Base-by-base conservation (phyloP, 108 stramenopile genomes). In the Skeletonema tropicum region DNA sequence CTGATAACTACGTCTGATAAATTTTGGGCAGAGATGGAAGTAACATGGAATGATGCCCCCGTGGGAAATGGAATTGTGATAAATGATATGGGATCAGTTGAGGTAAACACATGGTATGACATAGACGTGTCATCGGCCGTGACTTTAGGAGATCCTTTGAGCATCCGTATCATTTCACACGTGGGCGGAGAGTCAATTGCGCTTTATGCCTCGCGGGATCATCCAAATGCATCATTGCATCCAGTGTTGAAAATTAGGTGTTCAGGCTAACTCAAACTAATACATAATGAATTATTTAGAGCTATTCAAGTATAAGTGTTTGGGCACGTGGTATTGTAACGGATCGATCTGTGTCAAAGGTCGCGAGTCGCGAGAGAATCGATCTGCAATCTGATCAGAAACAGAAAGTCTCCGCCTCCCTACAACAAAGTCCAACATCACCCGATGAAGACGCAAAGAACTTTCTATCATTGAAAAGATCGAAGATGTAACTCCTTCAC, bases 91-190 rank as follows among this genome's bases (percentile, higher is more conserved):
- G 68, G 68, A 10, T 6, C 46, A 59, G 38, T 77, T 3, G 60
- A 64, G 46, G 60, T 38, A 14, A 77, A 77, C 33, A 64, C 42
- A 41, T 77, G 49, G 60, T 77, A 77, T 19, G 63, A 70, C 13
- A 38, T 77, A n/a, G 76, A 77, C 64, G 55, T 77, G 7, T 70
- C 76, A 38, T 57, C 76, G n/a, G 76, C 76, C 21, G 25, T 77
- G 10, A 41, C 35, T 36, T 31, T 77, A 31, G 76, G 76, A 10
- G 13, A 77, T 36, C 36, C 69, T 15, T 64, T 77, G 52, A 70
- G 68, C 48, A 57, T 77, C 31, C 68, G 68, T 6, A 70, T 77
- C 23, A 25, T 62, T 5, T 48, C 76, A n/a, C 39, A 57, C 39
- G 68, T 10, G 7, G 46, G 39, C 15, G 19, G 49, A 70, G 36